A percentile compares a stretch with the other conserved stretches of the same genome.
Conservation (phyloP, 2,329 filamentous ascomycete species). For the Nigrograna mackinnonii region DNA sequence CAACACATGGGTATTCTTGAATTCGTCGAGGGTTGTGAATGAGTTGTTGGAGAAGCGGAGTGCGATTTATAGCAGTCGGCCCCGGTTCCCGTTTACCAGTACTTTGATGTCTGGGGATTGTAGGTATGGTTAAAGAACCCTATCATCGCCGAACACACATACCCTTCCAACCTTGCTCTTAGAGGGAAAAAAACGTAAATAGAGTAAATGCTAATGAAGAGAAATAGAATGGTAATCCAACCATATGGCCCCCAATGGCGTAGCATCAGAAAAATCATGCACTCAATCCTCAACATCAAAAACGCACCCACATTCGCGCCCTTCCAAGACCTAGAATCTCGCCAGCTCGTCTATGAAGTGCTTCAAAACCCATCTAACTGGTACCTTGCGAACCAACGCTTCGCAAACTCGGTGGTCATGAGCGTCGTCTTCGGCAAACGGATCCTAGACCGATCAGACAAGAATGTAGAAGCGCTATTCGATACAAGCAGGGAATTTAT, state of each 20-base stretch:
- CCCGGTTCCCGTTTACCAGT: conserved; percentile 20
- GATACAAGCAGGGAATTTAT: conserved; percentile 22
- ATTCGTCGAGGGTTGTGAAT: conserved; percentile 14
- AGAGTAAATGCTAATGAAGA: too few species aligned
- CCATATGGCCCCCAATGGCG: conserved; percentile 32
- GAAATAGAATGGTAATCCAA: conserved; percentile 37
- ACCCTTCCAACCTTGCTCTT: too few species aligned
- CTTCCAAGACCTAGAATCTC: conserved; percentile 35
- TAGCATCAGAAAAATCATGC: conserved; percentile 33
- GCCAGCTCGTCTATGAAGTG: conserved; percentile 28
- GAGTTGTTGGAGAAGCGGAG: conserved; percentile 19
- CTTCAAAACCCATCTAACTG: conserved; percentile 25
- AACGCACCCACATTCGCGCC: conserved; percentile 26
- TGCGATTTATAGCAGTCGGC: conserved; percentile 19
- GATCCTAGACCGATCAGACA: conserved; percentile 14
- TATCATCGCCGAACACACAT: too few species aligned
- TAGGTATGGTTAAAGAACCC: too few species aligned
- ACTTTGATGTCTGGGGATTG: conserved; percentile 27
- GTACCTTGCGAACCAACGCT: conserved; percentile 28
- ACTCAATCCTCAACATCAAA: conserved; percentile 28
- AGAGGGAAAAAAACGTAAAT: too few species aligned
- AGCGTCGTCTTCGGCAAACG: conserved; percentile 34
- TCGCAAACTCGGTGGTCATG: conserved; percentile 36
- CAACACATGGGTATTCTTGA: conserved; percentile 21
- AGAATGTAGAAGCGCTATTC: conserved; percentile 18